These are phyloP conservation scores for Musa itinerans DNA, from an alignment of 176 grass and related monocot genomes.

Conservation along the genomic window DNA sequence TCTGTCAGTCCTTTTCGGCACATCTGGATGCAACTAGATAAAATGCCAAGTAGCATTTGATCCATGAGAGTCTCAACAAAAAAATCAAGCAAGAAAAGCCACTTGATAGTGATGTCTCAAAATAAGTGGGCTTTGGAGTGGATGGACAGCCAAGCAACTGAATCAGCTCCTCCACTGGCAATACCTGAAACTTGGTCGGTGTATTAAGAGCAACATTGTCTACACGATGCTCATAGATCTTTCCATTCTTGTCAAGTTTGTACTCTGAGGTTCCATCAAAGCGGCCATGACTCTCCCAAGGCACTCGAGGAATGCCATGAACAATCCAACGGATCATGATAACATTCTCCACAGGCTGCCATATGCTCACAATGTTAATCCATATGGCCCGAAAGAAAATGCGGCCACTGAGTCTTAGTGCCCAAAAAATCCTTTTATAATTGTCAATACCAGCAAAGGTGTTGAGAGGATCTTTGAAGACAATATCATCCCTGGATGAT, in stretches of 20 bases:
- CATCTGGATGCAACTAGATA: slow-evolving; percentile 35
- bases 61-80: slow-evolving; percentile 52
- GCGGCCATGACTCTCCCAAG: slow-evolving; percentile 77
- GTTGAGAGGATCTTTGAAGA: slow-evolving; percentile 86
- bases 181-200: slow-evolving; percentile 54
- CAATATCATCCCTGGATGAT: slow-evolving; percentile 78
- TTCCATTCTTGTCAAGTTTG: slow-evolving; percentile 84
- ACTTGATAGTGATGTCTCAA: slow-evolving; percentile 33
- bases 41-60: slow-evolving; percentile 43
- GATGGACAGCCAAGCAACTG: slow-evolving; percentile 58
- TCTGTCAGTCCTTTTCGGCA: slow-evolving; percentile 42
- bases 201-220: slow-evolving; percentile 79
- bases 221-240: slow-evolving; percentile 86
- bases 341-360: slow-evolving; percentile 80
- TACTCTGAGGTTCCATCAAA: slow-evolving; percentile 89
- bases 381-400: slow-evolving; percentile 80
- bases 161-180: slow-evolving; percentile 64
- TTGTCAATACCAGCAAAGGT: slow-evolving; percentile 68
- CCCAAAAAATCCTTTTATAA: slow-evolving; percentile 80
- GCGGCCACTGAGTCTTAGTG: slow-evolving; percentile 48
- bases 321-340: slow-evolving; percentile 98
- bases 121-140: slow-evolving; percentile 83
- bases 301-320: slow-evolving; percentile 79
- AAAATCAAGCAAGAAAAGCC: slow-evolving; percentile 23
- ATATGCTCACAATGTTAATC: slow-evolving; percentile 86